Evolutionary conservation across 2,329 filamentous ascomycete genomes (phyloP), one percentile per base, ranked within the genome.

Genomic region (Talaromyces sp.): DNA sequence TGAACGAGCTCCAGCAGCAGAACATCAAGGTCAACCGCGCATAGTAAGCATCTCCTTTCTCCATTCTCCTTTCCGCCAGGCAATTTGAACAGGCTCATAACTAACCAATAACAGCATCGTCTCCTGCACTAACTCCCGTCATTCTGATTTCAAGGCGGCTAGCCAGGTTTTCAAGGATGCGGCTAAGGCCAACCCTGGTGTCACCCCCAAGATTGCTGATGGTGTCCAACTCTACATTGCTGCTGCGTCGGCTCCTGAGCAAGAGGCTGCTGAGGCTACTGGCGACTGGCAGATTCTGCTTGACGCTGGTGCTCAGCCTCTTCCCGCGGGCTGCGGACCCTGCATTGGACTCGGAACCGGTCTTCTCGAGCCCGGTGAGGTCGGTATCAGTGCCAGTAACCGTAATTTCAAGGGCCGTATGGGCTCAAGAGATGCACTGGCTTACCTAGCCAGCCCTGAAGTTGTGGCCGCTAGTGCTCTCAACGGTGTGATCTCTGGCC

Each of bases 351-450:
- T 96, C 0, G 90, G 88, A 8, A 84, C 81, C 0, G 92, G 92
- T 33, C 79, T 96, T 0, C 81, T 96, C 1, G 87, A 97, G 70
- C 81, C 84, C 2, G 90, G 89, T n/a, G 91, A 97, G 75, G 86
- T 91, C 9, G 91, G 91, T 19, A 92, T 97, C 62, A 86, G 82
- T 55, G 90, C 91, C 0, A 86, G 81, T 47, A 97, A 97, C 77
- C 81, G 92, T 10, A 96, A 96, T 72, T 97, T 92, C 79, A 91
- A 92, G 73, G 92, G 91, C 0, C 85, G 92, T 2, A 95, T 97
- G 89, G 92, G 92, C 3, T 87, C 83, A 13, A 85, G 82, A 2
- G 84, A 89, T 4, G 89, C 91, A 0, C 86, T 91, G 65, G 90
- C 91, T 0, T 97, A 96, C 69, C 85, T 97, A 1, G 89, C 87